phyloP scores from a whole-genome alignment of 345 rosid species.

The Pistacia vera region DNA sequence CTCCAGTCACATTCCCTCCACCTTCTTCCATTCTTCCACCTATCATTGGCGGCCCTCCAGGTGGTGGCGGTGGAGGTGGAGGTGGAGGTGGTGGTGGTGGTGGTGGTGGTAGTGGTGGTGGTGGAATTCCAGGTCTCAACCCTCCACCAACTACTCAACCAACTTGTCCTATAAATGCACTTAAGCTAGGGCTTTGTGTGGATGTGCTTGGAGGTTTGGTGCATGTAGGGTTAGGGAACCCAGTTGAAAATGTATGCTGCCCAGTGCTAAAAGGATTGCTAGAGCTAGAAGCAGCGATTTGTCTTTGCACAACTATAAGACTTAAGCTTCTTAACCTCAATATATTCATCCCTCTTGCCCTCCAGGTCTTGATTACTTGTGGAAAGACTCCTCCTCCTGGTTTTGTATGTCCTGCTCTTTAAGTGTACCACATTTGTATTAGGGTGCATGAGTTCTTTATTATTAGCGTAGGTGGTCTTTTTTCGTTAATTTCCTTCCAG shows the following conservation, averaged over 20 bases:
- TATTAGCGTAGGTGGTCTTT: background rate
- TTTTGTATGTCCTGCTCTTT: slow-evolving; percentile 62
- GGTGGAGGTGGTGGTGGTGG: slow-evolving; percentile 27
- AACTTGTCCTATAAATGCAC: slow-evolving; percentile 63
- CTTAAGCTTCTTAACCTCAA: slow-evolving; percentile 70
- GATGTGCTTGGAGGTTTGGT: slow-evolving; percentile 69
- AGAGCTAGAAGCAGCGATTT: slow-evolving; percentile 73
- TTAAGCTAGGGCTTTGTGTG: slow-evolving; percentile 73
- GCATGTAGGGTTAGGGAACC: slow-evolving; percentile 71
- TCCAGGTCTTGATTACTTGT: slow-evolving; percentile 70
- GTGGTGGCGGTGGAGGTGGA: slow-evolving; percentile 20
- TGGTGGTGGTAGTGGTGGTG: slow-evolving; percentile 49
- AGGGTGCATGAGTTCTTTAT: background rate
- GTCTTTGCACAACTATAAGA: slow-evolving; percentile 78
- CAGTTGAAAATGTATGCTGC: slow-evolving; percentile 71
- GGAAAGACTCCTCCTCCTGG: slow-evolving; percentile 80
- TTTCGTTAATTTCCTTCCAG: background rate
- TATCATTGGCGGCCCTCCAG: slow-evolving; percentile 24
- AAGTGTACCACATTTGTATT: slow-evolving; percentile 9
- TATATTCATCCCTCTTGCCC: slow-evolving; percentile 72
- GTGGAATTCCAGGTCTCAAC: slow-evolving; percentile 27
- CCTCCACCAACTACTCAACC: slow-evolving; percentile 43
- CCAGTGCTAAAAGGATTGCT: slow-evolving; percentile 65
- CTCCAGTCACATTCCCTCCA: slow-evolving; percentile 41
- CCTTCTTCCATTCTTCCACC: slow-evolving; percentile 59